Evolutionary conservation across 495 filamentous ascomycete genomes (phyloP), one percentile per base, ranked within the genome.

Genomic region (Achaetomiella virescens): DNA sequence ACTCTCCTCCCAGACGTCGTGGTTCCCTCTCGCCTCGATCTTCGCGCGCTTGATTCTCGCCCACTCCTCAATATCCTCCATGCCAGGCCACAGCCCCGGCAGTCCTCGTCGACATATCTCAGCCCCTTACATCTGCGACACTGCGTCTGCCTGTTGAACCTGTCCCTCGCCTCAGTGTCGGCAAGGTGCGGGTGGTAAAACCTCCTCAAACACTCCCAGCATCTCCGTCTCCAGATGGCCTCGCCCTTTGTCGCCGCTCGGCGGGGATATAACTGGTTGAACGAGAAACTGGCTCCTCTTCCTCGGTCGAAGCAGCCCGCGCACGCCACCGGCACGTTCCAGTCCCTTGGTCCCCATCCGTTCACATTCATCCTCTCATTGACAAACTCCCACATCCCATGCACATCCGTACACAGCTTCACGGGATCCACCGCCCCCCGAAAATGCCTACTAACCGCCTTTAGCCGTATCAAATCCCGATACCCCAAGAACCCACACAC

Each of bases 151-250:
- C 21, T 44, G 10, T 49, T 6, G 8, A 53, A 44, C 41, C 27
- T 18, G 15, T 25, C 37, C 50, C 52, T 21, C 14, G 52, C 31
- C 2, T 41, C 43, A 15, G 11, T 15, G 35, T 47, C 57, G 12
- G 29, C 27, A 43, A 25, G 9, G 0, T 22, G 20, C 9, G 51
- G 45, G 35, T 48, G 48, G 1, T 46, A 47, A 15, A 54, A 41
- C 12, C 57, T 6, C 45, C 41, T 31, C 52, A 54, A 11, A 22
- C 52, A 54, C 52, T 54, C 52, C 52, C 52, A 54, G 33, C 52
- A 54, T 11, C 52, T 11, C 15, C 52, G 24, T 11, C 52, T 17
- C 52, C 50, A 53, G n/a, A 18, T 35, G 44, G 4, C 43, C 22
- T 27, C 14, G n/a, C 5, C 0, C 3, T 7, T 1, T 12, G n/a